A percentile compares a stretch with the other conserved stretches of the same genome.
Evolutionary conservation across 2,329 filamentous ascomycete species (phyloP).

Genomic region (Mollisia scopiformis): DNA sequence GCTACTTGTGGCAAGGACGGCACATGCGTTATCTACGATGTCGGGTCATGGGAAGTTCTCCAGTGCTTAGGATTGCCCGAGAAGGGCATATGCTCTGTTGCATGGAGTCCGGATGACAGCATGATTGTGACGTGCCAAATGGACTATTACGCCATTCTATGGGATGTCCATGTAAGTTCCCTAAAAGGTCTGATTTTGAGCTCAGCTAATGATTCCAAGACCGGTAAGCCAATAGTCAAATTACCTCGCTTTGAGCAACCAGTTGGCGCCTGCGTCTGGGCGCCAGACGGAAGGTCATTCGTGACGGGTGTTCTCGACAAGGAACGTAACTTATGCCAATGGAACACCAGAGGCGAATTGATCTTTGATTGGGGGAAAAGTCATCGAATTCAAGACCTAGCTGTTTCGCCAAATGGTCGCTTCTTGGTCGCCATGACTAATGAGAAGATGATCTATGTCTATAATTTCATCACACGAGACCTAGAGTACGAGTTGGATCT

Average conservation of each 20-base stretch:
- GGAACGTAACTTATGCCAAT: slow-evolving; percentile 68
- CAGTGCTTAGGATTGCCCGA: slow-evolving; percentile 67
- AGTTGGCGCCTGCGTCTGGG: slow-evolving; percentile 90
- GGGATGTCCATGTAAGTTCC: slow-evolving; percentile 66
- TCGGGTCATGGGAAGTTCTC: slow-evolving; percentile 66
- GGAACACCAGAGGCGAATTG: slow-evolving; percentile 65
- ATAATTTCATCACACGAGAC: slow-evolving; percentile 75
- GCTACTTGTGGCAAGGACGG: slow-evolving; percentile 81
- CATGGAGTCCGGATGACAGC: slow-evolving; percentile 91
- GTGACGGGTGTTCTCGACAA: slow-evolving; percentile 78
- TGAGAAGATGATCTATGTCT: slow-evolving; percentile 74
- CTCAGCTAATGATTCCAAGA: slow-evolving; percentile 44
- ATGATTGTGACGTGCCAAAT: slow-evolving; percentile 83
- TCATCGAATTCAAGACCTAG: slow-evolving; percentile 81
- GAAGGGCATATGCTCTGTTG: slow-evolving; percentile 74
- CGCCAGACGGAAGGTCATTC: slow-evolving; percentile 75
- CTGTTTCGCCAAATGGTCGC: slow-evolving; percentile 78
- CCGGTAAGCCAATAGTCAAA: slow-evolving; percentile 63
- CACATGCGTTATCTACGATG: slow-evolving; percentile 81
- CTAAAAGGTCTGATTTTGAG: slow-evolving; percentile 10
- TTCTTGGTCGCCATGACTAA: slow-evolving; percentile 80
- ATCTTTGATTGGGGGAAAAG: slow-evolving; percentile 68
- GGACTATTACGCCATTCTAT: slow-evolving; percentile 74
- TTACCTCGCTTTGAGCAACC: slow-evolving; percentile 78
- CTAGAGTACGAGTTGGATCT: slow-evolving; percentile 75